These are phyloP conservation scores for Melastoma candidum DNA, from an alignment of 441 rosid genomes.

Conservation along the genomic window DNA sequence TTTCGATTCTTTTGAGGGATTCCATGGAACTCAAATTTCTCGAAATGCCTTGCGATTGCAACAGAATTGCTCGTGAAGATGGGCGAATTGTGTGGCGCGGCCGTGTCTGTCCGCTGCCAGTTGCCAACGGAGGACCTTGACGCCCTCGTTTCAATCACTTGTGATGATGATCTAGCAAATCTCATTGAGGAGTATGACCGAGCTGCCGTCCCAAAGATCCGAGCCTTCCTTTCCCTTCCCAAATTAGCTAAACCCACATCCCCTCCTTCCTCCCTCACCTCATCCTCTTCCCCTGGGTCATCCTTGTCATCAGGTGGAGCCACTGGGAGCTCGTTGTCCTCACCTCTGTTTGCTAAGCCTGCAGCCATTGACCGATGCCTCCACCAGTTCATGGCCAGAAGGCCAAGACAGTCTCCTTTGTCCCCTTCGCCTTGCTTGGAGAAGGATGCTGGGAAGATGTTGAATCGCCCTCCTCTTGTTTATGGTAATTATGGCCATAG, in stretches of 20 bases:
- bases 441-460: slow-evolving; percentile 2
- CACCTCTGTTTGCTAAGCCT: neutral
- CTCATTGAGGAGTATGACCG: slow-evolving; percentile 84
- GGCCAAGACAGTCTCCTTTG: neutral
- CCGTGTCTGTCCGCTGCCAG: slow-evolving; percentile 61
- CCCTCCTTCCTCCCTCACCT: slow-evolving; percentile 23
- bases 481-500: slow-evolving; percentile 3
- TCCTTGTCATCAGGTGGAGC: neutral
- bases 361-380: slow-evolving; percentile 4
- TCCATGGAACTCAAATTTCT: no score
- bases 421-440: neutral
- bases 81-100: slow-evolving; percentile 49
- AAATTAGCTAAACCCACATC: slow-evolving; percentile 24
- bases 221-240: slow-evolving; percentile 47
- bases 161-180: slow-evolving; percentile 75
- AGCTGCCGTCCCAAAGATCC: slow-evolving; percentile 46
- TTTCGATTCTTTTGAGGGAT: no score
- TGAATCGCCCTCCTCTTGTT: neutral
- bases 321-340: neutral
- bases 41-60: slow-evolving; percentile 1
- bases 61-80: slow-evolving; percentile 67
- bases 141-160: slow-evolving; percentile 69
- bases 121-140: slow-evolving; percentile 81
- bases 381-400: slow-evolving; percentile 9
- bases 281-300: slow-evolving; percentile 26